Percentiles rank a stretch among this genome's conserved stretches.
Evolutionary conservation across 805 yeast species (phyloP).

Genomic region (Zygotorulaspora sp.): DNA sequence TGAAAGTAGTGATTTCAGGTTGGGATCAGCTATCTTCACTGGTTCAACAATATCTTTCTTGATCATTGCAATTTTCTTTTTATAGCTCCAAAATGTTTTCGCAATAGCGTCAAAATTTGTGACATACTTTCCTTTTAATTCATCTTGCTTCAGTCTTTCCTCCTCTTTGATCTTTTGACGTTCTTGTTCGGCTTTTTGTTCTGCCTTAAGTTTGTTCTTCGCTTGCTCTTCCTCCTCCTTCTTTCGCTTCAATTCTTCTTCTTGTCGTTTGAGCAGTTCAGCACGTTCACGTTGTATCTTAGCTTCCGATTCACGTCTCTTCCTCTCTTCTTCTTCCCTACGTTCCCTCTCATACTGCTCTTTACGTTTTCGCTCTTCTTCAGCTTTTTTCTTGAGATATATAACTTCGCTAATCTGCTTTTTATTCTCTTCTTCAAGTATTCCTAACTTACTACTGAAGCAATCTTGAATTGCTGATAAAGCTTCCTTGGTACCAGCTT

Average conservation of each 20-base stretch:
- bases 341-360: conserved; percentile 19
- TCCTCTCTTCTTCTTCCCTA: conserved; percentile 15
- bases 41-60: conserved; percentile 55
- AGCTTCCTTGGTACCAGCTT: conserved; percentile 1
- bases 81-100: conserved; percentile 44
- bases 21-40: conserved; percentile 46
- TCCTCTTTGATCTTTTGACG: conserved; percentile 14
- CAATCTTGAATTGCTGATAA: conserved; percentile 12
- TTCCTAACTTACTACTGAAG: conserved; percentile 8
- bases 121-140: conserved; percentile 19
- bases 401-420: conserved; percentile 10
- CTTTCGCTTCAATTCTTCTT: conserved; percentile 15
- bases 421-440: conserved; percentile 12
- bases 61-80: conserved; percentile 50
- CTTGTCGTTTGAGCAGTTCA: conserved; percentile 15
- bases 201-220: conserved; percentile 22
- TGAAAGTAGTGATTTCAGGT: conserved; percentile 49
- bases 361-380: conserved; percentile 15
- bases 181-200: conserved; percentile 18
- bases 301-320: conserved; percentile 13
- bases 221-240: conserved; percentile 27
- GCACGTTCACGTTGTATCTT: conserved; percentile 17
- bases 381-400: conserved; percentile 9
- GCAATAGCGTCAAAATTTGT: conserved; percentile 39
- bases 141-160: conserved; percentile 17